Percentiles rank a stretch among this genome's conserved stretches.
Evolutionary conservation across 176 grass and related monocot genomes (phyloP).

Genomic region (Poa annua): DNA sequence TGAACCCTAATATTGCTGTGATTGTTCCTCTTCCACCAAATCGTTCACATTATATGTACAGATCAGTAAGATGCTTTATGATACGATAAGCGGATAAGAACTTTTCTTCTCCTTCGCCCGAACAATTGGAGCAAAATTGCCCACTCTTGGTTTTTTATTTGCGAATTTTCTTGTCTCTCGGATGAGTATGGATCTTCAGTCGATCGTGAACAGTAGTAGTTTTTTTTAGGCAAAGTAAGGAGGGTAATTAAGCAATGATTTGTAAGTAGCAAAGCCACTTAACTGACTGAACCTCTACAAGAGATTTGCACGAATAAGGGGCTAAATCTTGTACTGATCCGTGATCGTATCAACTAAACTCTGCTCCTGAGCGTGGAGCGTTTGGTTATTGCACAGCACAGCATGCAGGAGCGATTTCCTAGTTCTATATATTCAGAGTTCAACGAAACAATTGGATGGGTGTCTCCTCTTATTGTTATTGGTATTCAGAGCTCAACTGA

Average conservation of each 20-base stretch:
- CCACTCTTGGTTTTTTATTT: neutral
- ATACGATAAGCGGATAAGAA: conserved; percentile 18
- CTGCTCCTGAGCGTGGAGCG: neutral
- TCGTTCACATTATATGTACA: neutral
- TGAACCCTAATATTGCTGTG: neutral
- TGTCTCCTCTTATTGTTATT: neutral
- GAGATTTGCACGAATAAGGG: too few species aligned
- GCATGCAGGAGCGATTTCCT: neutral
- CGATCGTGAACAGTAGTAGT: too few species aligned
- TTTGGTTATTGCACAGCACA: neutral
- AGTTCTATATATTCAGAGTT: neutral
- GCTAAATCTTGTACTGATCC: too few species aligned
- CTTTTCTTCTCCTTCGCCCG: neutral
- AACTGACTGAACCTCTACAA: too few species aligned
- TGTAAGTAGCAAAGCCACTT: too few species aligned
- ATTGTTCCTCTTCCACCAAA: conserved; percentile 8
- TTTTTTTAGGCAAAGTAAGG: too few species aligned
- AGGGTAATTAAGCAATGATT: neutral
- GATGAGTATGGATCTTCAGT: neutral
- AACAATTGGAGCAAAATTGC: neutral
- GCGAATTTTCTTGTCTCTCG: neutral
- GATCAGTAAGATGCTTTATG: conserved; percentile 7
- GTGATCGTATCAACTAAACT: too few species aligned
- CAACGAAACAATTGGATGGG: neutral
- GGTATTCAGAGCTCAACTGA: neutral